Conservation (phyloP, 1,139 yeast genomes). For the Protomyces arabidopsidicola region DNA sequence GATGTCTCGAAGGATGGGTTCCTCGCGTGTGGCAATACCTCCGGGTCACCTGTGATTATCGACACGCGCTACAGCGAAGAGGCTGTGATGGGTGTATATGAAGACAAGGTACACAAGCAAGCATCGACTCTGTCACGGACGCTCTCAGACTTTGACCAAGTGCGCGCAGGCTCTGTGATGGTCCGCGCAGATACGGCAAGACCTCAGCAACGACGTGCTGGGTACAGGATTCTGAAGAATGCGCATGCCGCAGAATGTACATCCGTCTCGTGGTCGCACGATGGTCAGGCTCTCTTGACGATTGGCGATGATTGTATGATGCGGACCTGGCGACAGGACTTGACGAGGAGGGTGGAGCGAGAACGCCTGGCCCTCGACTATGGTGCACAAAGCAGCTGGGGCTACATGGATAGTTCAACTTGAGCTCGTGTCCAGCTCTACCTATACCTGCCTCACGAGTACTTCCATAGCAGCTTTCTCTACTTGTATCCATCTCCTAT, state of each 20-base stretch:
- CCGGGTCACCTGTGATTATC: constrained; percentile 6
- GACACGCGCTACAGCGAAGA: background rate
- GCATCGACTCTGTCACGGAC: background rate
- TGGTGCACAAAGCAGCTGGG: background rate
- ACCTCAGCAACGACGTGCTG: background rate
- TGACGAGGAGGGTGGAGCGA: background rate
- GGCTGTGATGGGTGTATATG: background rate
- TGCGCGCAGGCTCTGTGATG: background rate
- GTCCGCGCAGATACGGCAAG: background rate
- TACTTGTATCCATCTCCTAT: no score
- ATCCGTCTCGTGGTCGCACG: constrained; percentile 11
- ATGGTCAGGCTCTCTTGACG: constrained; percentile 3
- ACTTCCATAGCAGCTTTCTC: no score
- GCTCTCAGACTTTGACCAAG: background rate
- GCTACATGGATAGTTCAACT: background rate
- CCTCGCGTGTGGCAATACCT: constrained; percentile 16
- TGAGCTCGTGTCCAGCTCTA: no score
- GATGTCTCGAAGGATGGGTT: constrained; percentile 12
- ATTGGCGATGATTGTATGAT: constrained; percentile 10
- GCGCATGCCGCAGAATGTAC: constrained; percentile 14
- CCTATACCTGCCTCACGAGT: no score
- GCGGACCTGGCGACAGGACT: constrained; percentile 10
- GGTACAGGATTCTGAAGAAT: background rate
- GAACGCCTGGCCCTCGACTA: background rate
- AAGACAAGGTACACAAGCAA: background rate